Conservation (phyloP, 805 yeast genomes). For the Kurtzmaniella fragi region DNA sequence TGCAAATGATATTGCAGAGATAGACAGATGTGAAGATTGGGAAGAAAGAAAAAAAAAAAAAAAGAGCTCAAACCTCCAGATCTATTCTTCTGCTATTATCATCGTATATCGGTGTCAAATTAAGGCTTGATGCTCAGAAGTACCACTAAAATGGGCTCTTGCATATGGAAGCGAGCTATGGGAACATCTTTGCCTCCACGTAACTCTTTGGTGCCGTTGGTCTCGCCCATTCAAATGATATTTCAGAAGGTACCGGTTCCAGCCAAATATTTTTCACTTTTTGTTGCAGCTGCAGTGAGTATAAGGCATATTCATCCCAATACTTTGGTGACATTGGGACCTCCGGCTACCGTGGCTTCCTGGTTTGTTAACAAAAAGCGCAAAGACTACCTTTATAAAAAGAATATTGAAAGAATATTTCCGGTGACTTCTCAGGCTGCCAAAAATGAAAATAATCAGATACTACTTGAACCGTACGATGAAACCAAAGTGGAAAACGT, state of each 20-base stretch:
- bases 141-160: too few relatives aligned
- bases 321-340: constrained; percentile 28
- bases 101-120: too few relatives aligned
- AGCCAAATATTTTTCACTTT: constrained; percentile 23
- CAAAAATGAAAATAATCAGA: constrained; percentile 2
- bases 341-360: constrained; percentile 28
- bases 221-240: constrained; percentile 15
- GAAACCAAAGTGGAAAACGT: constrained; percentile 26
- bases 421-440: constrained; percentile 1
- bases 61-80: too few relatives aligned
- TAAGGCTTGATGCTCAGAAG: too few relatives aligned
- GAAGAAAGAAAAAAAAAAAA: too few relatives aligned
- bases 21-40: too few relatives aligned
- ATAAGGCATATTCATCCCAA: constrained; percentile 33
- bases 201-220: constrained; percentile 23
- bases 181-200: constrained; percentile 21
- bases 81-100: too few relatives aligned
- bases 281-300: constrained; percentile 21
- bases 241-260: constrained; percentile 22
- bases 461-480: constrained; percentile 25
- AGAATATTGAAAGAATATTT: constrained; percentile 12
- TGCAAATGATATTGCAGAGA: too few relatives aligned
- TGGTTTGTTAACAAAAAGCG: constrained; percentile 15
- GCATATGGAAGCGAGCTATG: too few relatives aligned
- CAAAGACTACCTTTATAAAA: constrained; percentile 6